Evolutionary conservation across 2,329 filamentous ascomycete genomes (phyloP), one percentile per base, ranked within the genome.

Genomic region (Pseudogymnoascus sp.): DNA sequence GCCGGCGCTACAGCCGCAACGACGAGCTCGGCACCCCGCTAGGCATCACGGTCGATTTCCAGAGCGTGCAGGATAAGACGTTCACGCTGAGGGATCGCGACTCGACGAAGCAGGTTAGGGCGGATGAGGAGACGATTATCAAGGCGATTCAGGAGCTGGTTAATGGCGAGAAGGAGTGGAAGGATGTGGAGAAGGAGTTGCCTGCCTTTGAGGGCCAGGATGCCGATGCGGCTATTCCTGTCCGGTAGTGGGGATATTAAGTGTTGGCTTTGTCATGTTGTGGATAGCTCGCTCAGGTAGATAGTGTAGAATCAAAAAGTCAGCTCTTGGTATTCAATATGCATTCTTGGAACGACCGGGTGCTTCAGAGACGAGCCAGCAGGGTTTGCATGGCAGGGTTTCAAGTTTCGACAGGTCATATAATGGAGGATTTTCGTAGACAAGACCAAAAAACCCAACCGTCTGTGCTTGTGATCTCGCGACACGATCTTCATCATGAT

Each of bases 21-120:
- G 93, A 97, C 75, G 93, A 97, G 79, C 84, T 97, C 64, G 94
- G 93, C 71, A 97, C 94, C 49, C 91, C 93, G 6, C 87, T 97
- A 67, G 93, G 92, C 73, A 87, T 97, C 75, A 97, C 93, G 0
- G 85, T 97, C 64, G 93, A 97, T 76, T 97, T 97, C 83, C 91
- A 97, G 80, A 95, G 91, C 58, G 80, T 96, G 68, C 86, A 96
- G 76, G 92, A 97, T 74, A 85, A 85, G 73, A 89, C 89, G 6
- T 84, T 95, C 72, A 97, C 93, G 1, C 84, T 97, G 67, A 83
- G 93, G 72, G 93, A 97, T 75, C 87, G 92, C 66, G 94, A 97
- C 78, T 89, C 88, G 42, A 97, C 91, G 61, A 89, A 87, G 74
- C 93, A 97, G 78, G 92, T 97, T 63, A 88, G 94, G 65, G 90